phyloP scores from a whole-genome alignment of 2,329 filamentous ascomycete genomes.

The Curvularia hawaiiensis region DNA sequence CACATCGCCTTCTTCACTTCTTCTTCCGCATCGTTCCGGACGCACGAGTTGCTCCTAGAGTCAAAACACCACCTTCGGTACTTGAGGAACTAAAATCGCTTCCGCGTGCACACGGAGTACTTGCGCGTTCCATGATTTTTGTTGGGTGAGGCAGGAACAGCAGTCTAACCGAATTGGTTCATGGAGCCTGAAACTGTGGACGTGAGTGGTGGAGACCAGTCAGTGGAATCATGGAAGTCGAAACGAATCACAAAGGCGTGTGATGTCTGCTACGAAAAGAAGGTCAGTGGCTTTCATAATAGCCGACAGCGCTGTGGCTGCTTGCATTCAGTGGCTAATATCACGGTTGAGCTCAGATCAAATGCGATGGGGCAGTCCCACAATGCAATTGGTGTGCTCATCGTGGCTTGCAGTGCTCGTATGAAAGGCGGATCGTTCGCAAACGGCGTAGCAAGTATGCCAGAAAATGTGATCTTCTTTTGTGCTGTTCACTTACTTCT shows the following conservation, averaged over 20 bases:
- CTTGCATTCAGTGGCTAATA: not conserved
- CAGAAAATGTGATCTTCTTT: not conserved
- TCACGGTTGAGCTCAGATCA: not conserved
- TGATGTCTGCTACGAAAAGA: constrained; percentile 1
- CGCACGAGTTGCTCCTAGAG: not conserved
- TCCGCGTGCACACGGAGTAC: not conserved
- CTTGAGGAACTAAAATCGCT: not conserved
- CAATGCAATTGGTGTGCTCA: constrained; percentile 1
- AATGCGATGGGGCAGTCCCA: not conserved
- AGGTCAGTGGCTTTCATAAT: not conserved
- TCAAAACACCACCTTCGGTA: not conserved
- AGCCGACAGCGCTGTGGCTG: not conserved
- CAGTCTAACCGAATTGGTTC: not conserved
- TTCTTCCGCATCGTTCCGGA: not conserved
- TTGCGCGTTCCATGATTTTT: not conserved
- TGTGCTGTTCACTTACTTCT: not conserved
- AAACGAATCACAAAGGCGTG: not conserved
- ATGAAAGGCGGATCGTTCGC: not conserved
- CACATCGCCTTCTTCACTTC: not conserved
- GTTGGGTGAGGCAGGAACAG: not conserved
- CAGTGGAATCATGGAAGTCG: not conserved
- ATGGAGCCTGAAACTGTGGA: not conserved
- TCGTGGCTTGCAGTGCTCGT: not conserved
- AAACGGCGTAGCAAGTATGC: not conserved
- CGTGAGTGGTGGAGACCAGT: not conserved